Conservation (phyloP, 768 basidiomycete genomes). For the Amanita rimosa region DNA sequence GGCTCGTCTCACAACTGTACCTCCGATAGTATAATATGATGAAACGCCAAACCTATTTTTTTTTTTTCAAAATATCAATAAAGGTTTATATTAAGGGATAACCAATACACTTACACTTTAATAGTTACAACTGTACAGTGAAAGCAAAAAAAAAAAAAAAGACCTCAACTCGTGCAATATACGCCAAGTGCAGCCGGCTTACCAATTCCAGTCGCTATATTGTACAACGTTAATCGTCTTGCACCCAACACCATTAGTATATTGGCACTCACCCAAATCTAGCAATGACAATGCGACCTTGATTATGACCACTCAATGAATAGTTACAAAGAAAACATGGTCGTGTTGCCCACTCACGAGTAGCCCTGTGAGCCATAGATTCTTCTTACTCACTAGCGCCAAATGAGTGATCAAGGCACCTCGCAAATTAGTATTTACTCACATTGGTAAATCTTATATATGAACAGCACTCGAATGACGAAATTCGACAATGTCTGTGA, state of each 20-base stretch:
- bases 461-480: constrained; percentile 40
- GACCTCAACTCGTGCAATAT: neutral
- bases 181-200: constrained; percentile 8
- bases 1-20: constrained; percentile 22
- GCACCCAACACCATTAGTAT: neutral
- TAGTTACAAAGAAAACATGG: neutral
- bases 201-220: constrained; percentile 26
- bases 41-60: constrained; percentile 24
- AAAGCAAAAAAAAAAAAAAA: no score
- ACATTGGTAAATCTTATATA: constrained; percentile 39
- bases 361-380: constrained; percentile 26
- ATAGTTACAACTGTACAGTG: constrained; percentile 35
- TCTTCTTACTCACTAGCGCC: constrained; percentile 32
- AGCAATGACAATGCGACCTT: constrained; percentile 26
- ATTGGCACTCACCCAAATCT: constrained; percentile 30
- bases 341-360: constrained; percentile 27
- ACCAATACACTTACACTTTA: constrained; percentile 29
- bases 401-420: neutral
- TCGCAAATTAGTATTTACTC: constrained; percentile 18
- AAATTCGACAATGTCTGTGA: constrained; percentile 36
- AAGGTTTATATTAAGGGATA: neutral
- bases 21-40: constrained; percentile 25
- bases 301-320: neutral
- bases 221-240: neutral
- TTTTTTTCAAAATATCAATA: neutral